Evolutionary conservation across 192 early-diverging fungal species (phyloP).

Genomic region (Bifiguratus adelaidae): DNA sequence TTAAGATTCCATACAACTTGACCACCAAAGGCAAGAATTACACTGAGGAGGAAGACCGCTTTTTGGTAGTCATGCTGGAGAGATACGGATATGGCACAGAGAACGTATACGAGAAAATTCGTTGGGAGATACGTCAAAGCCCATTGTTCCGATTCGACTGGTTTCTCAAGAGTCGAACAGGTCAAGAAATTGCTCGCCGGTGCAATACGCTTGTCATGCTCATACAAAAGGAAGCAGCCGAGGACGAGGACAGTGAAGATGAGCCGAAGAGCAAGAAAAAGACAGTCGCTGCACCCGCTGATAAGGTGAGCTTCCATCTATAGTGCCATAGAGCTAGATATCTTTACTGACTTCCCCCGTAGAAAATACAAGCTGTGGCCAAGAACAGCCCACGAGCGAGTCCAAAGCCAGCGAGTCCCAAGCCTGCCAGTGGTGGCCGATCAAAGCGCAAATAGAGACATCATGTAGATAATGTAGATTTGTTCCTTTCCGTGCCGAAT

Average conservation of each 20-base stretch:
- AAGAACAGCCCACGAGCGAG: too few relatives aligned
- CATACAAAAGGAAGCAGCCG: constrained; percentile 45
- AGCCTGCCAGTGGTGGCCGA: too few relatives aligned
- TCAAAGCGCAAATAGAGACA: too few relatives aligned
- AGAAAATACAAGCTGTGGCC: too few relatives aligned
- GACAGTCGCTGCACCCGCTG: too few relatives aligned
- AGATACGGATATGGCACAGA: constrained; percentile 84
- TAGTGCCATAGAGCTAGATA: too few relatives aligned
- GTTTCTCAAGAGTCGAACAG: constrained; percentile 93
- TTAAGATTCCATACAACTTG: constrained; percentile 82
- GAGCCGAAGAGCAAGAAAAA: constrained; percentile 18
- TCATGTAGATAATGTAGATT: too few relatives aligned
- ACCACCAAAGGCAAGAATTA: constrained; percentile 79
- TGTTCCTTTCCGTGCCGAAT: too few relatives aligned
- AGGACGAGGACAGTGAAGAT: constrained; percentile 23
- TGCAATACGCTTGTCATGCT: constrained; percentile 74
- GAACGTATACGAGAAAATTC: constrained; percentile 89
- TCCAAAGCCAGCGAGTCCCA: too few relatives aligned
- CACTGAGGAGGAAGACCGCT: constrained; percentile 97
- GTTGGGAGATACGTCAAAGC: constrained; percentile 71
- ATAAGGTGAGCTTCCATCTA: too few relatives aligned
- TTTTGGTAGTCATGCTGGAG: constrained; percentile 81
- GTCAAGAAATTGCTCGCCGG: constrained; percentile 71
- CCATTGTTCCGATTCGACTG: constrained; percentile 93
- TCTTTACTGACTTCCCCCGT: too few relatives aligned